Conservation (phyloP, 2,329 filamentous ascomycete species). For the Exserohilum rostratum region DNA sequence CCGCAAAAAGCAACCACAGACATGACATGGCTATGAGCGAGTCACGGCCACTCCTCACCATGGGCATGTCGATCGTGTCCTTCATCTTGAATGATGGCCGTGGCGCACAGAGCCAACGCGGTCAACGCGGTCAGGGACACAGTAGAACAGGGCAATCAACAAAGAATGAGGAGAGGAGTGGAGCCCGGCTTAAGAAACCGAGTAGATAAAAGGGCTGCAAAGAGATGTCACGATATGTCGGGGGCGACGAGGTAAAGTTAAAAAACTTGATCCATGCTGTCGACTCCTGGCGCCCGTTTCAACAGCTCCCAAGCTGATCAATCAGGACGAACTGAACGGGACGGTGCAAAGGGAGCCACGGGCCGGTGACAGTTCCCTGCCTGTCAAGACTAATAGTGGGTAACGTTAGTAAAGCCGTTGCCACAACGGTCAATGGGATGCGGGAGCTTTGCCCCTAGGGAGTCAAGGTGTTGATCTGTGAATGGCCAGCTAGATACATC, state of each 20-base stretch:
- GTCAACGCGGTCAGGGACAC: not conserved
- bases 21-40: conserved; percentile 28
- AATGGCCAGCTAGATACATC: not conserved
- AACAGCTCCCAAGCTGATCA: conserved; percentile 2
- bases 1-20: conserved; percentile 24
- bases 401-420: not conserved
- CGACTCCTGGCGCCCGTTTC: conserved; percentile 1
- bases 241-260: conserved; percentile 1
- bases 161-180: not conserved
- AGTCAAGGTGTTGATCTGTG: not conserved
- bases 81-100: conserved; percentile 9
- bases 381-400: conserved; percentile 5
- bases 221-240: not conserved
- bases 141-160: not conserved
- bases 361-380: conserved; percentile 1
- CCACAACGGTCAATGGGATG: not conserved
- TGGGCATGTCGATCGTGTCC: conserved; percentile 15
- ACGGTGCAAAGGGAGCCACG: not conserved
- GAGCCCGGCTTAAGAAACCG: not conserved
- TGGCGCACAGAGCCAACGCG: not conserved
- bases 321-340: conserved; percentile 3
- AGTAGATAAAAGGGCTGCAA: not conserved
- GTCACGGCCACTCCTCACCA: conserved; percentile 23
- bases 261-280: conserved; percentile 4
- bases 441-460: not conserved